These are phyloP conservation scores for Anthostomella pinea DNA, from an alignment of 2,329 filamentous ascomycete genomes.

Conservation along the genomic window DNA sequence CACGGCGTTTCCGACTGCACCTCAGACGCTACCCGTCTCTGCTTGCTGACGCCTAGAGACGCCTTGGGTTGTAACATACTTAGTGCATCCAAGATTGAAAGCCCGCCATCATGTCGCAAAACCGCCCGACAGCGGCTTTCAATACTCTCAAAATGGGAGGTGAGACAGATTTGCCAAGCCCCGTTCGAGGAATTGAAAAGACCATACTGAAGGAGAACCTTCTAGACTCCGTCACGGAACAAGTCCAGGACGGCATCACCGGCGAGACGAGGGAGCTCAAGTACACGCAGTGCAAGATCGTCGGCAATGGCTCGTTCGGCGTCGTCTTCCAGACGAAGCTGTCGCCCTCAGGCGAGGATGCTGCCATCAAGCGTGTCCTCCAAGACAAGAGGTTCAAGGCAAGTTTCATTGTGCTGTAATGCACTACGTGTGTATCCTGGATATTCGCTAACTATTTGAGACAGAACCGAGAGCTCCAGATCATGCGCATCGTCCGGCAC, in stretches of 20 bases:
- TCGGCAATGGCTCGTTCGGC: conserved; percentile 97
- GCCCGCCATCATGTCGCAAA: conserved; percentile 32
- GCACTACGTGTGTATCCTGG: not conserved
- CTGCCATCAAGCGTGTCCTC: conserved; percentile 96
- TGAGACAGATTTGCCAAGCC: conserved; percentile 50
- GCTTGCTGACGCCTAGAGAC: conserved; percentile 27
- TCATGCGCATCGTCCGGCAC: conserved; percentile 98
- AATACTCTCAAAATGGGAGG: conserved; percentile 90
- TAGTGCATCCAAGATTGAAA: conserved; percentile 25
- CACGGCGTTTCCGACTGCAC: conserved; percentile 28
- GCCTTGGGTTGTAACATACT: conserved; percentile 18
- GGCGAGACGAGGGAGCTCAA: conserved; percentile 95
- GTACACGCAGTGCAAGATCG: conserved; percentile 99
- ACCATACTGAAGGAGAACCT: conserved; percentile 17
- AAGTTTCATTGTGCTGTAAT: no score
- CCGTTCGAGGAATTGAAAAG: conserved; percentile 5
- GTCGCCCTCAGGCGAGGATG: conserved; percentile 95
- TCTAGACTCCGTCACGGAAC: conserved; percentile 94
- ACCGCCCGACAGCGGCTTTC: conserved; percentile 76
- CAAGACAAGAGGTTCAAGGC: conserved; percentile 99
- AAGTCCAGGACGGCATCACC: conserved; percentile 96
- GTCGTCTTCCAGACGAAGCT: conserved; percentile 99
- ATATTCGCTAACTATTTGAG: conserved; percentile 14
- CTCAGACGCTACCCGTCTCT: conserved; percentile 20
- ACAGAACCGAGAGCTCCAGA: conserved; percentile 97